Conservation (phyloP, 1,284 basidiomycete species). For the Rugosomyces carneus region DNA sequence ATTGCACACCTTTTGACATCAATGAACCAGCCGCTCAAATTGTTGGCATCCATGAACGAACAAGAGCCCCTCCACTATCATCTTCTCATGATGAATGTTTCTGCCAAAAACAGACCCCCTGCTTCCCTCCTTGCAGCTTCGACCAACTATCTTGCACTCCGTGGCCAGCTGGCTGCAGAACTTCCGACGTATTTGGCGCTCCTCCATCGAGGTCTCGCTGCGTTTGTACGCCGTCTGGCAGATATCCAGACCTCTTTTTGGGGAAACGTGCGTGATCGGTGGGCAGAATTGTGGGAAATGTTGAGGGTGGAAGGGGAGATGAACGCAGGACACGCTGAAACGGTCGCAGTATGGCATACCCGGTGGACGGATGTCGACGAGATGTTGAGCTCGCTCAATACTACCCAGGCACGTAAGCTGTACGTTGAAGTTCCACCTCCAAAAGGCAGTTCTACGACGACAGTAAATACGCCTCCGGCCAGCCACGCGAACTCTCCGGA, state of each 20-base stretch:
- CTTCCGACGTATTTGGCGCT: conserved; percentile 58
- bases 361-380: conserved; percentile 59
- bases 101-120: conserved; percentile 55
- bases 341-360: conserved; percentile 58
- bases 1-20: conserved; percentile 50
- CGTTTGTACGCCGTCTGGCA: conserved; percentile 44
- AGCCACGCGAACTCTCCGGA: not conserved
- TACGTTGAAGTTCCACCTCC: conserved; percentile 20
- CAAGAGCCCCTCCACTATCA: conserved; percentile 63
- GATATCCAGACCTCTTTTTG: conserved; percentile 56
- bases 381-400: conserved; percentile 38
- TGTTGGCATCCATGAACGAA: conserved; percentile 63
- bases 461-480: not conserved
- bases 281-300: conserved; percentile 76
- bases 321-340: conserved; percentile 59
- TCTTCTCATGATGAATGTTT: conserved; percentile 55
- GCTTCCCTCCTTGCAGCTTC: conserved; percentile 62
- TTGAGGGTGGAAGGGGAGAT: conserved; percentile 68
- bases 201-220: conserved; percentile 50
- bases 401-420: conserved; percentile 29
- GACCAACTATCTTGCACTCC: conserved; percentile 65
- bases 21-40: conserved; percentile 53
- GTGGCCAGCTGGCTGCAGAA: conserved; percentile 62
- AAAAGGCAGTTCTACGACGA: not conserved
- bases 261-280: conserved; percentile 48